Conservation (phyloP, 2,329 filamentous ascomycete species). For the Fusarium hostae region DNA sequence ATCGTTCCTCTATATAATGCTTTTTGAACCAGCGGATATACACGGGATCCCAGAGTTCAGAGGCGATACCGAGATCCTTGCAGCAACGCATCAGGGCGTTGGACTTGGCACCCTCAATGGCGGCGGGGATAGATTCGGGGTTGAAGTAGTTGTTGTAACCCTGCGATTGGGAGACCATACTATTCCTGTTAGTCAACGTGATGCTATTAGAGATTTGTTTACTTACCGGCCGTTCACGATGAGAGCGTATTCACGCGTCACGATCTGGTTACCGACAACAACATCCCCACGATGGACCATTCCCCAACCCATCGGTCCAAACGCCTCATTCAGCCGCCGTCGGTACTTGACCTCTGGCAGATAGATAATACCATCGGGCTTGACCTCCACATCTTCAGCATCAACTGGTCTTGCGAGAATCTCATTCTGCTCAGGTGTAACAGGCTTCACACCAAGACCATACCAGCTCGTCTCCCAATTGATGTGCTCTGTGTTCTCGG, state of each 20-base stretch:
- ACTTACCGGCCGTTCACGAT: slow-evolving; percentile 86
- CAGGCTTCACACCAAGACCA: slow-evolving; percentile 77
- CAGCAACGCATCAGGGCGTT: slow-evolving; percentile 98
- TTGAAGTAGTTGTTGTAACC: slow-evolving; percentile 96
- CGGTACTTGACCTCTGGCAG: slow-evolving; percentile 98
- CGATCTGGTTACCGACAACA: slow-evolving; percentile 81
- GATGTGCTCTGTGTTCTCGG: slow-evolving; percentile 48
- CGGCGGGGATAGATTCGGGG: slow-evolving; percentile 89
- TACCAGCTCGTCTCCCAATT: slow-evolving; percentile 90
- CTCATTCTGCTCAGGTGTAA: slow-evolving; percentile 74
- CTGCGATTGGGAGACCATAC: slow-evolving; percentile 89
- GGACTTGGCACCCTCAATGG: slow-evolving; percentile 96
- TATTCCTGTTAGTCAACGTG: slow-evolving; percentile 50
- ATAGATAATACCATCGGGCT: slow-evolving; percentile 96
- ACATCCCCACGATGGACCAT: slow-evolving; percentile 88
- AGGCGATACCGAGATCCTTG: slow-evolving; percentile 95
- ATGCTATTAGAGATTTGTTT: background rate
- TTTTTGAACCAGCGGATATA: slow-evolving; percentile 88
- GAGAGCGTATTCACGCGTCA: slow-evolving; percentile 92
- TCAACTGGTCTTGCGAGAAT: slow-evolving; percentile 75
- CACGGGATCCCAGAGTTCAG: slow-evolving; percentile 94
- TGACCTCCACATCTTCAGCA: slow-evolving; percentile 88
- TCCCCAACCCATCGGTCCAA: slow-evolving; percentile 96
- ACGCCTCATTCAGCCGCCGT: slow-evolving; percentile 87
- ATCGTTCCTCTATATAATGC: slow-evolving; percentile 78